Evolutionary conservation across 2,329 filamentous ascomycete genomes (phyloP).

Genomic region (Trichoderma simmonsii): DNA sequence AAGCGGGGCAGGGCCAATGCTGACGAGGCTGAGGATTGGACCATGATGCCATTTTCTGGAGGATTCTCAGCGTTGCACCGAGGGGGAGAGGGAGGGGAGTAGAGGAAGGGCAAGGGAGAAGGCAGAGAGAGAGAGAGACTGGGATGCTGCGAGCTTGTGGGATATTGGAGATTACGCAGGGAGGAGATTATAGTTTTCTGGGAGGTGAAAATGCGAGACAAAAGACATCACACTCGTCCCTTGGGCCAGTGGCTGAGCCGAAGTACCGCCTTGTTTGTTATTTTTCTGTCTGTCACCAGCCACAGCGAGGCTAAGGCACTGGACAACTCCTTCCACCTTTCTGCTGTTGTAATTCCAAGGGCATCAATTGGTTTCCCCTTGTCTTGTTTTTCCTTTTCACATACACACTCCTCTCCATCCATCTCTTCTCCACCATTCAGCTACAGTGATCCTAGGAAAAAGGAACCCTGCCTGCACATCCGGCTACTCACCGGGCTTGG

Average conservation of each 20-base stretch:
- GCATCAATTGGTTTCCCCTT: background rate
- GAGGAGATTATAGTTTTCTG: background rate
- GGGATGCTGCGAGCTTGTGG: background rate
- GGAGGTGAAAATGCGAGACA: background rate
- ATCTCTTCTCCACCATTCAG: background rate
- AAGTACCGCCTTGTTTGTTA: background rate
- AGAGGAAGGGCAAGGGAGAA: too few species aligned
- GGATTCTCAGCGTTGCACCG: background rate
- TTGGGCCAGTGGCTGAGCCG: background rate
- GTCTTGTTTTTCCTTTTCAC: background rate
- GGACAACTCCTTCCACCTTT: background rate
- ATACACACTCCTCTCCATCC: background rate
- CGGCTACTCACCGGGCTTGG: background rate
- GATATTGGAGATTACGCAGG: background rate
- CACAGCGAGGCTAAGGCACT: background rate
- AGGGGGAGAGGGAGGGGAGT: background rate
- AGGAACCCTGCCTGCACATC: too few species aligned
- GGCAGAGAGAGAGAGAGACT: background rate
- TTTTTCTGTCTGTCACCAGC: background rate
- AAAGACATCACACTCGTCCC: background rate
- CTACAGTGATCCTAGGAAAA: background rate
- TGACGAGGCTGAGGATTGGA: constrained; percentile 9
- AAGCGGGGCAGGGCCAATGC: constrained; percentile 6
- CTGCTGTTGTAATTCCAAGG: background rate
- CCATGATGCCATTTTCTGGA: background rate